phyloP scores from a whole-genome alignment of 805 yeast species.

The Zygoascus tannicola region DNA sequence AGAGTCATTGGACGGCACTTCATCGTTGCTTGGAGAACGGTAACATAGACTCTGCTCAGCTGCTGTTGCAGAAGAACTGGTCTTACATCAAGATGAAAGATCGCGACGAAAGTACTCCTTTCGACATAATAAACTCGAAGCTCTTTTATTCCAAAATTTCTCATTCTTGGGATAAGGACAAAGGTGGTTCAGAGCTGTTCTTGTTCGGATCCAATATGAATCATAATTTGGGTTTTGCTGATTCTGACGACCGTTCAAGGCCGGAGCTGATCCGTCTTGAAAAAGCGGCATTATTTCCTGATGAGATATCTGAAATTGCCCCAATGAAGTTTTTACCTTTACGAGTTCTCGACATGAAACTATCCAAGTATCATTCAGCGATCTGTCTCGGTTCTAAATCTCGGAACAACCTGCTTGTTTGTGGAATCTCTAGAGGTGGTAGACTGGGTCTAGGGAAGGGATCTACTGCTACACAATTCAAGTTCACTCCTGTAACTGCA shows the following conservation, averaged over 20 bases:
- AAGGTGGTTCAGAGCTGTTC: constrained; percentile 39
- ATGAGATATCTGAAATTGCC: constrained; percentile 1
- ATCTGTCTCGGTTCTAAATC: constrained; percentile 41
- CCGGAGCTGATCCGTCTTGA: constrained; percentile 31
- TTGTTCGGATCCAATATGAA: constrained; percentile 58
- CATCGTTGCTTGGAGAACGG: constrained; percentile 60
- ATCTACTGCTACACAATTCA: constrained; percentile 30
- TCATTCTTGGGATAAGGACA: background rate
- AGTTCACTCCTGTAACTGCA: constrained; percentile 36
- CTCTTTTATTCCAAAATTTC: background rate
- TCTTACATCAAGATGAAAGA: constrained; percentile 50
- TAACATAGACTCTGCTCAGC: constrained; percentile 44
- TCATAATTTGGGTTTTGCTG: constrained; percentile 58
- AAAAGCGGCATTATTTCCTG: background rate
- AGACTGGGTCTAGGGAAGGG: constrained; percentile 49
- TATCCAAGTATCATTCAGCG: constrained; percentile 61
- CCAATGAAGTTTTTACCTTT: constrained; percentile 30
- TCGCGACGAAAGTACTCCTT: constrained; percentile 60
- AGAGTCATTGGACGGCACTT: constrained; percentile 74
- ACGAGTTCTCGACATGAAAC: constrained; percentile 37
- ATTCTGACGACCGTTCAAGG: constrained; percentile 44
- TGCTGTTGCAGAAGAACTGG: constrained; percentile 29
- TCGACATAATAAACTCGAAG: constrained; percentile 43
- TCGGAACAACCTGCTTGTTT: constrained; percentile 40
- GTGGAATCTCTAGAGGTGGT: constrained; percentile 66